Percentiles rank a stretch among this genome's conserved stretches.
These are phyloP conservation scores for Trichoderma endophyticum DNA, from an alignment of 2,329 filamentous ascomycete genomes.

Conservation along the genomic window DNA sequence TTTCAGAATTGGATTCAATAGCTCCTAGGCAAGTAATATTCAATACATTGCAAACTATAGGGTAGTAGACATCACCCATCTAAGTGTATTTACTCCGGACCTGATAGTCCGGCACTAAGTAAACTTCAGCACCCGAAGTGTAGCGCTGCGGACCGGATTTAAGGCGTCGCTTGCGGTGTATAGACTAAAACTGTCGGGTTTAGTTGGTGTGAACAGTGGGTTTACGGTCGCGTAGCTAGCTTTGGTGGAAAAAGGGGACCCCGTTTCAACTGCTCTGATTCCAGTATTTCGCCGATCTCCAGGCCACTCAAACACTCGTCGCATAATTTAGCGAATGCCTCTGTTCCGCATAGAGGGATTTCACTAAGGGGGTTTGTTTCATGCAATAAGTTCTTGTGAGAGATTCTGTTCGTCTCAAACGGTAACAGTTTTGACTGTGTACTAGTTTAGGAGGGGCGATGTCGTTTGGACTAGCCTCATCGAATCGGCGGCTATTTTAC, in stretches of 20 bases:
- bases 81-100: too few species aligned
- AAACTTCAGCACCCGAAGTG: too few species aligned
- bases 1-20: neutral
- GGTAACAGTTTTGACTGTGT: neutral
- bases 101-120: too few species aligned
- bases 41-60: neutral
- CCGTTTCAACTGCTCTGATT: neutral
- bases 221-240: neutral
- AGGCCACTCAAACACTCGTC: neutral
- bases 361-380: neutral
- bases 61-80: neutral
- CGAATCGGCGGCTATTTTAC: neutral
- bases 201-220: neutral
- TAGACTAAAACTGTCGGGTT: too few species aligned
- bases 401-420: neutral
- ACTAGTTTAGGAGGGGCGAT: neutral
- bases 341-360: neutral
- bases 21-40: neutral
- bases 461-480: neutral
- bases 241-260: neutral
- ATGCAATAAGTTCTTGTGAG: neutral
- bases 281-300: neutral
- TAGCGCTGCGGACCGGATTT: too few species aligned
- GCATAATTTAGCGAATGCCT: neutral
- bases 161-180: too few species aligned